phyloP scores from a whole-genome alignment of 1,284 basidiomycete species.

The Apiotrichum laibachii region DNA sequence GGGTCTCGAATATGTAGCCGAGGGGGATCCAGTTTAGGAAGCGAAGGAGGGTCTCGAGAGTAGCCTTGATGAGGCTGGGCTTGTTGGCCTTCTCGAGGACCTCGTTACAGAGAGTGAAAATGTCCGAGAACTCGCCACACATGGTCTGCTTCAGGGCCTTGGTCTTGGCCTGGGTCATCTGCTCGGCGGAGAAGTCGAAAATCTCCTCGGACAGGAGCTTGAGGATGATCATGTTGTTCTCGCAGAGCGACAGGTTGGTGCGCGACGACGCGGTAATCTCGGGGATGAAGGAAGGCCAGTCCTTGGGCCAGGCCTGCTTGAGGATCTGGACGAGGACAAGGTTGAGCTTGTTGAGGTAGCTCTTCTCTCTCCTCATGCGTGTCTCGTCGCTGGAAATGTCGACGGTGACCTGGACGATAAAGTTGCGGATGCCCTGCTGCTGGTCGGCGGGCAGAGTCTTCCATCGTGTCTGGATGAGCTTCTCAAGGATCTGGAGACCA shows the following conservation, averaged over 20 bases:
- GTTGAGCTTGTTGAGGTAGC: constrained; percentile 96
- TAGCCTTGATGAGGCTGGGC: constrained; percentile 89
- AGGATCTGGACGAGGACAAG: constrained; percentile 94
- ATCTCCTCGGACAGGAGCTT: constrained; percentile 98
- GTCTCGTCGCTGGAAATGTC: constrained; percentile 87
- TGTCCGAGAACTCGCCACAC: constrained; percentile 94
- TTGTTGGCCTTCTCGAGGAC: constrained; percentile 98
- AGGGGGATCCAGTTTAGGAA: constrained; percentile 99
- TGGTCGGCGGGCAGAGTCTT: constrained; percentile 93
- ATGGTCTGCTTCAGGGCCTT: constrained; percentile 97
- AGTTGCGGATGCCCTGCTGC: constrained; percentile 93
- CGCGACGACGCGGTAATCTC: constrained; percentile 97
- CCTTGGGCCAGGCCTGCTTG: constrained; percentile 99
- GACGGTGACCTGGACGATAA: constrained; percentile 90
- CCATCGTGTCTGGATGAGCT: constrained; percentile 91
- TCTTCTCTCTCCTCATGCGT: constrained; percentile 85
- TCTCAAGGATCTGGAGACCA: constrained; percentile 90
- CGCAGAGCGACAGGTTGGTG: constrained; percentile 92
- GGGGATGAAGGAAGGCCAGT: constrained; percentile 97
- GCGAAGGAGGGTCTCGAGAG: constrained; percentile 89
- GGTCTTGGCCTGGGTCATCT: constrained; percentile 98
- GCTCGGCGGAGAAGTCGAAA: constrained; percentile 97
- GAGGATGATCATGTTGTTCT: constrained; percentile 99
- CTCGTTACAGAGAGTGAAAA: constrained; percentile 93
- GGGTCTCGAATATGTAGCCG: constrained; percentile 98